phyloP scores from a whole-genome alignment of 2,329 filamentous ascomycete genomes.

The Fusarium buharicum region DNA sequence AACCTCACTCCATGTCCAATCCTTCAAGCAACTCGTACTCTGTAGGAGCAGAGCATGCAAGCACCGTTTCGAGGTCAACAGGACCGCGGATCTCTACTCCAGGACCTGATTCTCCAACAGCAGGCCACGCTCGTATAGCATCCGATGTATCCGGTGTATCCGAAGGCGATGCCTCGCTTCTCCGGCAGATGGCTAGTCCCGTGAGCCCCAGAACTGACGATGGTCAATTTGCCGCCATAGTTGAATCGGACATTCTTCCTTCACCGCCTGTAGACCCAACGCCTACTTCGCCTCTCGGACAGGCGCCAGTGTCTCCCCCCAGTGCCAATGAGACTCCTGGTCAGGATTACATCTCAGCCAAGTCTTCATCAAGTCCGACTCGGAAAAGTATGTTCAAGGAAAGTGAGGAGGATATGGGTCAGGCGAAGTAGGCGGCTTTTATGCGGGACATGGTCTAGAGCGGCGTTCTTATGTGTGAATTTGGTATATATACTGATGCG shows the following conservation, averaged over 20 bases:
- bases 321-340: slow-evolving; percentile 42
- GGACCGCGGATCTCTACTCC: slow-evolving; percentile 19
- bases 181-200: slow-evolving; percentile 29
- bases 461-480: slow-evolving; percentile 35
- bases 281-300: slow-evolving; percentile 15
- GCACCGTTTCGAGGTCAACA: slow-evolving; percentile 46
- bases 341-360: slow-evolving; percentile 46
- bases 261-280: slow-evolving; percentile 25
- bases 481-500: neutral
- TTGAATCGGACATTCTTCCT: slow-evolving; percentile 17
- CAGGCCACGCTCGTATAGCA: slow-evolving; percentile 25
- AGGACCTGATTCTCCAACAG: slow-evolving; percentile 22
- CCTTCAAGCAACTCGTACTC: slow-evolving; percentile 45
- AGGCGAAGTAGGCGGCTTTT: slow-evolving; percentile 23
- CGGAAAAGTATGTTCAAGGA: slow-evolving; percentile 57
- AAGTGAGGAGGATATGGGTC: slow-evolving; percentile 54
- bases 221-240: slow-evolving; percentile 10
- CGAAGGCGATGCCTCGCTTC: slow-evolving; percentile 36
- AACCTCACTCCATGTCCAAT: slow-evolving; percentile 30
- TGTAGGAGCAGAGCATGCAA: slow-evolving; percentile 37
- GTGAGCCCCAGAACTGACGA: slow-evolving; percentile 38
- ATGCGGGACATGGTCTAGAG: neutral
- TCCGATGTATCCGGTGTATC: slow-evolving; percentile 42
- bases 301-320: slow-evolving; percentile 43
- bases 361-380: slow-evolving; percentile 40